Evolutionary conservation across 768 basidiomycete species (phyloP).

Genomic region (Lactarius psammicola): DNA sequence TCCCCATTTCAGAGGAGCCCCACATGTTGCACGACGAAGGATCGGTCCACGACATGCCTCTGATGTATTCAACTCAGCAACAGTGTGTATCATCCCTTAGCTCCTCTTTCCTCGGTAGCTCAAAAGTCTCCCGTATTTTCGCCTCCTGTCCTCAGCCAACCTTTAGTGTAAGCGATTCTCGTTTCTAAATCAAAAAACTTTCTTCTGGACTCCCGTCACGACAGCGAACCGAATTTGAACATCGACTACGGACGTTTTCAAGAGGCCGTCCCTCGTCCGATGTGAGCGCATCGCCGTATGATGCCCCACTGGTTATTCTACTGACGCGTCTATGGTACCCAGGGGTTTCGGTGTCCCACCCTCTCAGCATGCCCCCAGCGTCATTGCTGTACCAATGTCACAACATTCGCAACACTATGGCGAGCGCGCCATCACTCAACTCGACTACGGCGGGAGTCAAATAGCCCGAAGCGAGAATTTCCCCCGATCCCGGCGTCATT

Average conservation of each 20-base stretch:
- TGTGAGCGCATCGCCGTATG: constrained; percentile 6
- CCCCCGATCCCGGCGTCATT: background rate
- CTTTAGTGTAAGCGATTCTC: background rate
- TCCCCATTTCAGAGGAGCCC: constrained; percentile 17
- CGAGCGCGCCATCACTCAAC: constrained; percentile 23
- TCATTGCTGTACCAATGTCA: constrained; percentile 15
- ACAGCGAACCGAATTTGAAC: constrained; percentile 23
- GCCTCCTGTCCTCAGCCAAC: background rate
- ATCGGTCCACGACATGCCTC: constrained; percentile 10
- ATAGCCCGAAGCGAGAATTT: constrained; percentile 14
- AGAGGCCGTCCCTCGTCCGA: constrained; percentile 17
- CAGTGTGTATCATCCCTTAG: constrained; percentile 7
- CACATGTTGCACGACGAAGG: constrained; percentile 13
- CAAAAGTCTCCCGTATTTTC: background rate
- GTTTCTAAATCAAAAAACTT: background rate
- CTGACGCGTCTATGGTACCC: constrained; percentile 1
- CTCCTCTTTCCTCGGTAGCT: constrained; percentile 2
- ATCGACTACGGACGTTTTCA: constrained; percentile 28
- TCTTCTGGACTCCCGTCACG: background rate
- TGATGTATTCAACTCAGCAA: background rate
- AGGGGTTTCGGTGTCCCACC: constrained; percentile 11
- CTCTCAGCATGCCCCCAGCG: background rate
- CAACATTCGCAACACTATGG: constrained; percentile 24
- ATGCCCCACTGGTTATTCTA: background rate
- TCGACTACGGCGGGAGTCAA: constrained; percentile 23